These are phyloP conservation scores for Sambucus nigra DNA, from an alignment of 129 eudicot species.

Conservation along the genomic window DNA sequence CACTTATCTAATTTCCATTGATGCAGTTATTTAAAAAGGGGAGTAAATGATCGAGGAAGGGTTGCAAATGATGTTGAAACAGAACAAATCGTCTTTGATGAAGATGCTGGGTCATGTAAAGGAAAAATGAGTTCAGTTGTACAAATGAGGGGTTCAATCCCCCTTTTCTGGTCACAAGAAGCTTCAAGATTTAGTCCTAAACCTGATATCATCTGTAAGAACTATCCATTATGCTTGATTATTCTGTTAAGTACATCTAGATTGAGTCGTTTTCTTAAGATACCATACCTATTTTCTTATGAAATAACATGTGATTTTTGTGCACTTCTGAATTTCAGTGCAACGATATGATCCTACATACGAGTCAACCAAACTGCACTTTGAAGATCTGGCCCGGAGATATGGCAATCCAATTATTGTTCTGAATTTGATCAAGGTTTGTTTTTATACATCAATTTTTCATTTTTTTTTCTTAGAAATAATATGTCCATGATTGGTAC, in stretches of 20 bases:
- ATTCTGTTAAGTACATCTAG: background rate
- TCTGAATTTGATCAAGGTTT: slow-evolving; percentile 91
- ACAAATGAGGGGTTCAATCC: slow-evolving; percentile 99
- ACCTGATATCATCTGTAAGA: slow-evolving; percentile 87
- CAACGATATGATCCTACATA: slow-evolving; percentile 95
- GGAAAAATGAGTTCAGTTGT: slow-evolving; percentile 96
- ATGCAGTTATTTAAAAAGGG: slow-evolving; percentile 85
- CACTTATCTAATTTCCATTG: slow-evolving; percentile 9
- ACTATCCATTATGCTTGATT: slow-evolving; percentile 1
- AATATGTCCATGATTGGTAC: background rate
- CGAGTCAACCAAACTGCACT: slow-evolving; percentile 87
- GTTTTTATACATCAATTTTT: slow-evolving; percentile 5
- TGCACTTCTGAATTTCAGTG: slow-evolving; percentile 33
- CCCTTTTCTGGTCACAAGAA: slow-evolving; percentile 99
- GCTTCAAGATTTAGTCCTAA: slow-evolving; percentile 94
- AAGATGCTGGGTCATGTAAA: slow-evolving; percentile 79
- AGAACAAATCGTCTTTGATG: slow-evolving; percentile 91
- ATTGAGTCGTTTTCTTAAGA: background rate
- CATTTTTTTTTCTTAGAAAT: background rate
- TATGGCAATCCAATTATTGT: slow-evolving; percentile 90
- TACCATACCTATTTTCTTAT: slow-evolving; percentile 3
- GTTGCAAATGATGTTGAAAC: slow-evolving; percentile 99
- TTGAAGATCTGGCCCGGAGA: slow-evolving; percentile 80
- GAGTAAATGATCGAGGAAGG: slow-evolving; percentile 92
- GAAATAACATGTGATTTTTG: slow-evolving; percentile 13